Base-by-base conservation (phyloP, 2,329 filamentous ascomycete genomes). In the Annulohypoxylon truncatum region DNA sequence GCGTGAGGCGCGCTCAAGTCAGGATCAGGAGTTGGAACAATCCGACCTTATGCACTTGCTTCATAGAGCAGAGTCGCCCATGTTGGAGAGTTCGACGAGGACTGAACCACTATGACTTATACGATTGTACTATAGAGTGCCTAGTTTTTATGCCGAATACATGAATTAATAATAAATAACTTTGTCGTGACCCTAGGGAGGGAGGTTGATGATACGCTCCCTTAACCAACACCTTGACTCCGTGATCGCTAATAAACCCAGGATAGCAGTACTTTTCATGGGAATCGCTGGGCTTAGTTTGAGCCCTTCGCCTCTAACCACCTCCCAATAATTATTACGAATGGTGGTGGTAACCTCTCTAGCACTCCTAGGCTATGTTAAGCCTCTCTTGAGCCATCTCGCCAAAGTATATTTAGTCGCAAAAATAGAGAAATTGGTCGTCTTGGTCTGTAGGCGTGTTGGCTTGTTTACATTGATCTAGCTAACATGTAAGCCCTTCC, bases 381-480 rank as follows among this genome's bases (percentile, higher is more conserved):
- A 20, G 9, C 9, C n/a, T 6, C 15, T 13, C 12, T 24, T 8
- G 12, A 22, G 8, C 7, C 2, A 22, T n/a, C 2, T 24, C 2
- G 15, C 4, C n/a, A 31, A 18, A 3, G n/a, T 18, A 22, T 10
- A 12, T 7, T 4, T 44, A 67, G 28, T 83, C 81, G 71, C 83
- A 85, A 64, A 83, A 83, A 65, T 81, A 80, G 60, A 84, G 80
- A 66, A 83, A 83, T 20, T 83, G 74, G 28, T 77, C 77, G 54
- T 80, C 79, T 6, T 80, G 78, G 58, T 78, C 81, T 29, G 79
- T 77, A 38, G 83, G 71, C 12, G 71, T 55, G 18, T 74, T 75
- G 2, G 75, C 72, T 1, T 68, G 61, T 69, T 80, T 82, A 75
- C 83, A 85, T 40, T 77, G 61, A 2, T 75, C 82, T 83, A 29